phyloP scores from a whole-genome alignment of 805 yeast species.

The Schizosaccharomyces osmophilus region DNA sequence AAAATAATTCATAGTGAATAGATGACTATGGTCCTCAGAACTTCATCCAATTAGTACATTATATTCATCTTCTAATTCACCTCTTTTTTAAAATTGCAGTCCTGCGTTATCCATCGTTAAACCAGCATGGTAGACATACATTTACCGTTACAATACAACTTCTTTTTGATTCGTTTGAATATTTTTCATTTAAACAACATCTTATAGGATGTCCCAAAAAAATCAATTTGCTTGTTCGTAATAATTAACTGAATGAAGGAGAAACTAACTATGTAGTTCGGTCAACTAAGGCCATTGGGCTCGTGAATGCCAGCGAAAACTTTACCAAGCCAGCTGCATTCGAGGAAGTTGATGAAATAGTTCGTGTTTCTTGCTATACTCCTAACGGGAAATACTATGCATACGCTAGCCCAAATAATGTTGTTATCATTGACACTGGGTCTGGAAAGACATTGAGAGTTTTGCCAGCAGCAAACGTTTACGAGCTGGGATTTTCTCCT shows the following conservation, averaged over 20 bases:
- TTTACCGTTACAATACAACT: no score
- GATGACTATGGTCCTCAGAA: no score
- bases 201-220: neutral
- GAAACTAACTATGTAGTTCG: conserved; percentile 19
- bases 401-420: conserved; percentile 9
- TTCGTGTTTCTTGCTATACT: neutral
- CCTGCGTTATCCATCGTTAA: no score
- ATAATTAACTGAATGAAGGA: neutral
- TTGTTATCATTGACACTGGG: neutral
- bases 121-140: no score
- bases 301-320: conserved; percentile 25
- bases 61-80: no score
- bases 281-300: conserved; percentile 30
- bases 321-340: conserved; percentile 14
- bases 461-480: conserved; percentile 29
- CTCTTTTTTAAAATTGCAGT: no score
- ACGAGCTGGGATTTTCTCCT: conserved; percentile 76
- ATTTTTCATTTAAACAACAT: neutral
- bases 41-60: no score
- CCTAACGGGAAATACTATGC: neutral
- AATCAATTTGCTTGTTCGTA: conserved; percentile 1
- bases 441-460: neutral
- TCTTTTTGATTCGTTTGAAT: no score
- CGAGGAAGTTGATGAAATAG: conserved; percentile 1
- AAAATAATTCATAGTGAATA: no score